Evolutionary conservation across 805 yeast species (phyloP), one percentile per base, ranked within the genome.

Genomic region (Grigorovia yakushimaensis): DNA sequence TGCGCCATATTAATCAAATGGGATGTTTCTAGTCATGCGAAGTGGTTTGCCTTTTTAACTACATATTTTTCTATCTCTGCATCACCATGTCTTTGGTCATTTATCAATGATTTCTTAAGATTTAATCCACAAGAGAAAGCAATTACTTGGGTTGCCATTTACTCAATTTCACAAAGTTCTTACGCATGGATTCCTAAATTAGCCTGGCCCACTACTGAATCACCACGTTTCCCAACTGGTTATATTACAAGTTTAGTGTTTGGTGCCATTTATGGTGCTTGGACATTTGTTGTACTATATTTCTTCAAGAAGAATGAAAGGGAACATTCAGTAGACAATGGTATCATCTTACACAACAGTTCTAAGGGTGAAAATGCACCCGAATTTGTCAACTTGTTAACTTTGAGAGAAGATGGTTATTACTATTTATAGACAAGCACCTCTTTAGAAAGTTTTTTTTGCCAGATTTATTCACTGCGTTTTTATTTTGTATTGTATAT

Each of bases 11-110:
- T 80, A 52, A 79, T 81, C 5, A 73, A 72, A 41, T 80, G 85
- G 85, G 62, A 78, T 51, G 77, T 80, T 24, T 70, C 79, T 0
- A 68, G 68, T 39, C 49, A 68, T n/a, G 78, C 84, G 15, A 78
- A 80, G 61, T 79, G 84, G 84, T 78, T 73, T 66, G 85, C 79
- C 0, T 80, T 76, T 59, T 68, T 78, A 55, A 68, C 75, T 43
- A 78, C 76, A 19, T 80, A 79, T 56, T 77, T 77, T 60, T 76
- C 80, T 13, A 79, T 82, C 73, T 76, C 84, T 17, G 76, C 76
- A 60, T 78, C 83, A 2, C 81, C 84, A 0, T 79, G 79, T 42
- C 62, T 78, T 43, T 76, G 79, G 68, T 72, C 81, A 1, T 73
- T 76, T 69, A 75, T 75, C 47, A 74, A 74, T 54, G 84, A 79